Evolutionary conservation across 2,329 filamentous ascomycete species (phyloP).

Genomic region (Mollisia scopiformis): DNA sequence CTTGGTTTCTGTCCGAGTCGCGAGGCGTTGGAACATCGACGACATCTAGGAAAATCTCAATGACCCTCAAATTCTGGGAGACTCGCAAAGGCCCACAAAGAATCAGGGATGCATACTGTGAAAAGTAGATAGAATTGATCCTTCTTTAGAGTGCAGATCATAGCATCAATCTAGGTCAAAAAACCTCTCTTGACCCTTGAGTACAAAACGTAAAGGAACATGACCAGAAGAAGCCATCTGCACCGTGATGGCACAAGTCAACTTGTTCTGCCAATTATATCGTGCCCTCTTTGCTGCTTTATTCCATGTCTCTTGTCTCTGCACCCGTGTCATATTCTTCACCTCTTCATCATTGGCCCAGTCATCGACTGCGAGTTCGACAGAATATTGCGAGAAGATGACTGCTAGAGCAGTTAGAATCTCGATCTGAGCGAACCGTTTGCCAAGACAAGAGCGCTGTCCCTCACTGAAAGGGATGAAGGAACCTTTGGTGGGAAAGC

Average conservation of each 20-base stretch:
- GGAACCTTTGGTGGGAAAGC: conserved; percentile 34
- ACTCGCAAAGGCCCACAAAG: too few species aligned
- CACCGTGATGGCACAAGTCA: conserved; percentile 10
- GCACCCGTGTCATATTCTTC: conserved; percentile 19
- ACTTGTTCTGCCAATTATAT: conserved; percentile 9
- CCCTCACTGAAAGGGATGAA: conserved; percentile 41
- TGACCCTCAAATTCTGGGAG: too few species aligned
- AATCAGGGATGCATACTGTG: too few species aligned
- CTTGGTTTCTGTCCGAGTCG: too few species aligned
- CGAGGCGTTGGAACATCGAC: too few species aligned
- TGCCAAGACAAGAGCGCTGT: conserved; percentile 40
- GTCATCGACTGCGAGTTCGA: conserved; percentile 33
- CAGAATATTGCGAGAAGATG: conserved; percentile 29
- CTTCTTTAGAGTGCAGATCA: background rate
- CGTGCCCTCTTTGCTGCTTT: conserved; percentile 2
- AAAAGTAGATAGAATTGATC: too few species aligned
- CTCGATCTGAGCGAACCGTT: conserved; percentile 41
- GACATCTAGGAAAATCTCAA: too few species aligned
- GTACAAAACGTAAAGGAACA: conserved; percentile 9
- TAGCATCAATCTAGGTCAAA: background rate
- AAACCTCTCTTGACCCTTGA: conserved; percentile 9
- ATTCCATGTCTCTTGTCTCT: background rate
- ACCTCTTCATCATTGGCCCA: conserved; percentile 35
- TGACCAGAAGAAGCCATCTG: conserved; percentile 3
- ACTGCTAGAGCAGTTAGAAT: conserved; percentile 37